Percentiles rank a stretch among this genome's conserved stretches.
These are phyloP conservation scores for Colletotrichum costaricense DNA, from an alignment of 2,329 filamentous ascomycete genomes.

Conservation along the genomic window DNA sequence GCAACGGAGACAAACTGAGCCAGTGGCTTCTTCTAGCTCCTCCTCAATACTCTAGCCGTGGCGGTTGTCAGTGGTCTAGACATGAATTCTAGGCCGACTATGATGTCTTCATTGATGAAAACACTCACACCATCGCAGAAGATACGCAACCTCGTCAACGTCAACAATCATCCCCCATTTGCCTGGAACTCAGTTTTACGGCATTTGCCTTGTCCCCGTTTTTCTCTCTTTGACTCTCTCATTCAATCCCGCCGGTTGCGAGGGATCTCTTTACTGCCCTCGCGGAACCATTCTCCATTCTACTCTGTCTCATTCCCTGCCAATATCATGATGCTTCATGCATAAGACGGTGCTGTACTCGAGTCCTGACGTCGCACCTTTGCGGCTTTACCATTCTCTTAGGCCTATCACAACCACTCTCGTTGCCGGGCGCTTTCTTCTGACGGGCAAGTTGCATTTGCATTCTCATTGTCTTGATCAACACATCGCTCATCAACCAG, in stretches of 20 bases:
- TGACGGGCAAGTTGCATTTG: slow-evolving; percentile 3
- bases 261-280: neutral
- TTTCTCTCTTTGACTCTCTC: neutral
- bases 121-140: slow-evolving; percentile 23
- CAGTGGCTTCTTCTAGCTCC: slow-evolving; percentile 32
- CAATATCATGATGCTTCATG: slow-evolving; percentile 30
- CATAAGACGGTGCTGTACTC: slow-evolving; percentile 21
- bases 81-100: slow-evolving; percentile 20
- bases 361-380: slow-evolving; percentile 8
- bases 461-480: neutral
- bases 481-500: neutral
- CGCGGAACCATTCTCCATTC: neutral
- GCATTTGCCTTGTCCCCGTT: neutral
- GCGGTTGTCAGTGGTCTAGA: slow-evolving; percentile 27
- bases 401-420: slow-evolving; percentile 16
- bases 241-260: slow-evolving; percentile 8
- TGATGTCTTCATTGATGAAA: slow-evolving; percentile 35
- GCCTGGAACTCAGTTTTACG: neutral
- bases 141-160: slow-evolving; percentile 21
- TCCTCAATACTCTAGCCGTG: slow-evolving; percentile 26
- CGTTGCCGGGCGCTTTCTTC: slow-evolving; percentile 1
- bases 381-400: neutral
- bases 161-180: neutral
- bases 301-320: slow-evolving; percentile 12
- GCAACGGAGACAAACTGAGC: slow-evolving; percentile 32